Conservation (phyloP, 2,329 filamentous ascomycete genomes). For the Hansfordia pulvinata region DNA sequence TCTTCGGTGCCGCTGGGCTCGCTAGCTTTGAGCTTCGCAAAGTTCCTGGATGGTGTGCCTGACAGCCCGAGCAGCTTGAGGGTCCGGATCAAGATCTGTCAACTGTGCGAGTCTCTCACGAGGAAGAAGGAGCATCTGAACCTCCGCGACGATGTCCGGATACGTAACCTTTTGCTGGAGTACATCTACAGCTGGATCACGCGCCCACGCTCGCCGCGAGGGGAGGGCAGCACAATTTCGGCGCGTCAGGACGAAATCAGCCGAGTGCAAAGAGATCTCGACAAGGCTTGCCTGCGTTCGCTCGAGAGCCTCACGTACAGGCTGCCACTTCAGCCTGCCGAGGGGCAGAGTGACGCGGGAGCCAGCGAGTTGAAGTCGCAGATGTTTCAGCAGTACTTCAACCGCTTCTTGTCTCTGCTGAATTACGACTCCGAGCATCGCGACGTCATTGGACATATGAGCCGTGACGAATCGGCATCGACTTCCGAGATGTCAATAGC, state of each 20-base stretch:
- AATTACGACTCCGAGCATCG: slow-evolving; percentile 39
- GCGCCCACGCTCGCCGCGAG: slow-evolving; percentile 37
- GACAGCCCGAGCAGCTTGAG: slow-evolving; percentile 43
- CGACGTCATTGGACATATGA: slow-evolving; percentile 24
- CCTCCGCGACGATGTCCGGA: slow-evolving; percentile 53
- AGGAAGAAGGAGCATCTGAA: slow-evolving; percentile 56
- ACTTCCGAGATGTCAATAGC: slow-evolving; percentile 51
- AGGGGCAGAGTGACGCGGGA: slow-evolving; percentile 51
- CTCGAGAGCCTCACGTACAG: slow-evolving; percentile 54
- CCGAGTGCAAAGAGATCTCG: slow-evolving; percentile 50
- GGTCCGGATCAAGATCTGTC: slow-evolving; percentile 57
- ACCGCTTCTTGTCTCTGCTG: slow-evolving; percentile 51
- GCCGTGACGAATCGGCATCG: slow-evolving; percentile 38
- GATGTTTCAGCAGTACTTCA: slow-evolving; percentile 62
- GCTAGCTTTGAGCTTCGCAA: slow-evolving; percentile 52
- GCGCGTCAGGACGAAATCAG: slow-evolving; percentile 41
- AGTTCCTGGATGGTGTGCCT: slow-evolving; percentile 45
- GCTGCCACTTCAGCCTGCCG: slow-evolving; percentile 50
- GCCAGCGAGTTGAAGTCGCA: slow-evolving; percentile 56
- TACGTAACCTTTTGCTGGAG: slow-evolving; percentile 54
- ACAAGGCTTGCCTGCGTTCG: slow-evolving; percentile 50
- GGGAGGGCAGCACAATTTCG: slow-evolving; percentile 23
- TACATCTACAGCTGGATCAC: slow-evolving; percentile 58
- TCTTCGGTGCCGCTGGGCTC: slow-evolving; percentile 51
- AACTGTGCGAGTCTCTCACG: slow-evolving; percentile 50